Percentiles rank a stretch among this genome's conserved stretches.
Conservation (phyloP, 164 flowering plant species). For the Stephania yunnanensis region DNA sequence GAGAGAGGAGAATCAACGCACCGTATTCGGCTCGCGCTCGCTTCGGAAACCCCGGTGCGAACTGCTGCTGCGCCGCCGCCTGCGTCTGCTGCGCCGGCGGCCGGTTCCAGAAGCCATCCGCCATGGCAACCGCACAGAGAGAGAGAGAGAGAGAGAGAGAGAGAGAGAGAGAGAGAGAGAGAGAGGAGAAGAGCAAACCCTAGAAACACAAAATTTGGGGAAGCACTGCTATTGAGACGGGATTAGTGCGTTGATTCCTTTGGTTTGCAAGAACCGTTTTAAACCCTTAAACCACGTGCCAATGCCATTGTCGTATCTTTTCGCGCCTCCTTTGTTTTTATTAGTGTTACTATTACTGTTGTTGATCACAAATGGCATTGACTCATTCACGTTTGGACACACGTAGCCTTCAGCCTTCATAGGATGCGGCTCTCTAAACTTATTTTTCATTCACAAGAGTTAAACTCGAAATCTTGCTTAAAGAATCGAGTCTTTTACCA, state of each 20-base stretch:
- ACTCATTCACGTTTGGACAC: too few relatives aligned
- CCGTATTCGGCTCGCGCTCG: slow-evolving; percentile 49
- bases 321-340: too few relatives aligned
- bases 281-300: too few relatives aligned
- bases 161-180: neutral
- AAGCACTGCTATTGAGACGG: neutral
- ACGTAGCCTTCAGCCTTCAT: too few relatives aligned
- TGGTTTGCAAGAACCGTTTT: neutral
- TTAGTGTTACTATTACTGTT: too few relatives aligned
- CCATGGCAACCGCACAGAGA: slow-evolving; percentile 11
- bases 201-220: neutral
- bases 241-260: neutral
- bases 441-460: too few relatives aligned
- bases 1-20: slow-evolving; percentile 12
- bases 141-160: neutral
- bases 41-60: slow-evolving; percentile 28
- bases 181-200: neutral
- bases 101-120: slow-evolving; percentile 48
- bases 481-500: too few relatives aligned
- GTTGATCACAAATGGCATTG: too few relatives aligned
- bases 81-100: slow-evolving; percentile 19
- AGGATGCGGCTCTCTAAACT: too few relatives aligned
- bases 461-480: too few relatives aligned
- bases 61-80: slow-evolving; percentile 14
- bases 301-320: too few relatives aligned